Base-by-base conservation (phyloP, 805 yeast genomes). In the Candida koratica region DNA sequence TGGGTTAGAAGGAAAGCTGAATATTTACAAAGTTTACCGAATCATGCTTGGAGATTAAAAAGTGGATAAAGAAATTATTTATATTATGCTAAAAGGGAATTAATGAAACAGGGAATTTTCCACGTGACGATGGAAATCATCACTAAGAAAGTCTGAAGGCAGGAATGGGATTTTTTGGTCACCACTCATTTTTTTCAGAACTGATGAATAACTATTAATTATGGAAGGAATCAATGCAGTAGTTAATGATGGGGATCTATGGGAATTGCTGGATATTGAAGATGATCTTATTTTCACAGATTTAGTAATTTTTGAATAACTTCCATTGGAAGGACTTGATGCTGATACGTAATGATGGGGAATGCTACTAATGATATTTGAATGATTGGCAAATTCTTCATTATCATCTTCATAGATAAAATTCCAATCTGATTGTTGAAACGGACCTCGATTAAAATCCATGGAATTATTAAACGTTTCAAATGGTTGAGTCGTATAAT, bases 41-140 rank as follows among this genome's bases (percentile, higher is more conserved):
- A 71, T 4, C 65, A 77, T 35, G 75, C 86, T 9, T 89, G 97
- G 97, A 75, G 94, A 58, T 77, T 77, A 7, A 33, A 28, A 15
- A 20, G 23, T 20, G 10, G 23, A 20, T 20, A 7, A 10, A 20
- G 7, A 20, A 20, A 20, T 20, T 8, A 23, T 17, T 16, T 20
- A 22, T 31, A 29, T 18, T 30, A 30, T 30, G 33, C 26, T 25
- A 25, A 20, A 36, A 27, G n/a, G n/a, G n/a, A n/a, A n/a, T 15
- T 36, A 18, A 27, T 18, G 28, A 25, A 42, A 44, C 37, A 33
- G 38, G 1, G 39, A 34, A 25, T 44, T 44, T 16, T 41, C 49
- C 5, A 39, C 45, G 3, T 48, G 46, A 24, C 28, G 32, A 36
- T 41, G 38, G 28, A 53, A 57, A 5, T 61, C 67, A 37, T 59